A percentile compares a stretch with the other conserved stretches of the same genome.
Evolutionary conservation across 2,329 filamentous ascomycete genomes (phyloP).

Genomic region (Venturia aucupariae): DNA sequence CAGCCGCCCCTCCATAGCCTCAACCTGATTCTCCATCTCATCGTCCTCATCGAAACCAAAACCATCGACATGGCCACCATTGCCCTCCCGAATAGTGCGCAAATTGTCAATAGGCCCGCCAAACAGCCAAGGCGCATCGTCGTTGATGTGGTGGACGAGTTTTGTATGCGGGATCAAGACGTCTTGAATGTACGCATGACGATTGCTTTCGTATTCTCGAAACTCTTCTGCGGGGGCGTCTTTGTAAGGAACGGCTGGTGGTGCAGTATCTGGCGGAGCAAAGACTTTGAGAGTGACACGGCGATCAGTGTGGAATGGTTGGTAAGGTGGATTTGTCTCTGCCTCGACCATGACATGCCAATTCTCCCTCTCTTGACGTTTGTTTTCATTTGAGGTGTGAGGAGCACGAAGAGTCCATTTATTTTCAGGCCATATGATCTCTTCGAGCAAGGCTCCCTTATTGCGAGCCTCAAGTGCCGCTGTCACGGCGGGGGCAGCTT

Average conservation of each 20-base stretch:
- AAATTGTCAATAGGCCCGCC: conserved; percentile 40
- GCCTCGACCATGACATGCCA: conserved; percentile 65
- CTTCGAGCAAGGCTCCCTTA: conserved; percentile 3
- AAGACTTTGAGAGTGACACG: conserved; percentile 72
- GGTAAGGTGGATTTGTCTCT: conserved; percentile 90
- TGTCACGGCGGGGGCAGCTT: conserved; percentile 20
- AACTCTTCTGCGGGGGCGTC: conserved; percentile 23
- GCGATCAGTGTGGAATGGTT: conserved; percentile 88
- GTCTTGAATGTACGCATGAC: neutral
- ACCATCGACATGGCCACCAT: conserved; percentile 34
- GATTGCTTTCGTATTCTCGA: conserved; percentile 1
- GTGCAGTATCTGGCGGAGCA: conserved; percentile 21
- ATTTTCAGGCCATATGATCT: neutral
- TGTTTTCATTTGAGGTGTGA: neutral
- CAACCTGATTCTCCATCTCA: conserved; percentile 40
- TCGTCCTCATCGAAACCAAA: conserved; percentile 28
- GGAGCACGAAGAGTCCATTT: conserved; percentile 11
- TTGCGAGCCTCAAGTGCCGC: conserved; percentile 6
- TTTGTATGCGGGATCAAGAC: conserved; percentile 5
- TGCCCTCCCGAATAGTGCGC: conserved; percentile 34
- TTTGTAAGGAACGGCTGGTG: conserved; percentile 29
- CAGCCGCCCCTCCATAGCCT: conserved; percentile 61
- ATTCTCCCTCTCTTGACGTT: conserved; percentile 4
- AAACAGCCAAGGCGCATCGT: conserved; percentile 40
- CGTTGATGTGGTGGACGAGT: conserved; percentile 25